Conservation (phyloP, 768 basidiomycete genomes). For the Pleurotus tuber-regium region DNA sequence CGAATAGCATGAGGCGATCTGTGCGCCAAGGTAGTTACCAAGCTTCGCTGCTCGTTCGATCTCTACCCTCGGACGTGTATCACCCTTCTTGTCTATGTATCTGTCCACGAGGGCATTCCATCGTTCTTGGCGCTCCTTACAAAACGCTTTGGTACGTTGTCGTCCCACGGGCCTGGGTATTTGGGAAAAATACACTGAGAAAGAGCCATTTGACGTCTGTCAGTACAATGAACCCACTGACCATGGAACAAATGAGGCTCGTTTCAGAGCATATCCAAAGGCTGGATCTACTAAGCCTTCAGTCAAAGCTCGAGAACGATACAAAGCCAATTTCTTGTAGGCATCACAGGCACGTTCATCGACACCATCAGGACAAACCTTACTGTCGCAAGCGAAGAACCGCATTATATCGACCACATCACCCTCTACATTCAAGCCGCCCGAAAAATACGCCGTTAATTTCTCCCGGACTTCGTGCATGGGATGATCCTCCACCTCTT, state of each 20-base stretch:
- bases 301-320: not conserved
- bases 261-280: conserved; percentile 12
- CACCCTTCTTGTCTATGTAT: conserved; percentile 18
- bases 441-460: not conserved
- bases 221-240: not conserved
- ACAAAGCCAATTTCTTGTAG: not conserved
- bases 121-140: conserved; percentile 10
- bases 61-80: conserved; percentile 14
- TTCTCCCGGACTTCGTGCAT: not conserved
- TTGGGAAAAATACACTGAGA: too few relatives aligned
- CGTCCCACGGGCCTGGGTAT: conserved; percentile 7
- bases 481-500: conserved; percentile 1
- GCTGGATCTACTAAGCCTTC: conserved; percentile 10
- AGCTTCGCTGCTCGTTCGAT: conserved; percentile 23
- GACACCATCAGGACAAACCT: not conserved
- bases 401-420: conserved; percentile 2
- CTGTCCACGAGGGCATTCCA: conserved; percentile 24
- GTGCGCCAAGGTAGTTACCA: conserved; percentile 18
- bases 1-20: not conserved
- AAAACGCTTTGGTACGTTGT: conserved; percentile 4
- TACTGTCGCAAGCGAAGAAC: conserved; percentile 3
- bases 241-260: conserved; percentile 7
- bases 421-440: not conserved
- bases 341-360: not conserved
- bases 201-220: too few relatives aligned